Percentiles rank a stretch among this genome's conserved stretches.
These are phyloP conservation scores for Saccharomyces kudriavzevii DNA, from an alignment of 805 yeast species.

Conservation along the genomic window DNA sequence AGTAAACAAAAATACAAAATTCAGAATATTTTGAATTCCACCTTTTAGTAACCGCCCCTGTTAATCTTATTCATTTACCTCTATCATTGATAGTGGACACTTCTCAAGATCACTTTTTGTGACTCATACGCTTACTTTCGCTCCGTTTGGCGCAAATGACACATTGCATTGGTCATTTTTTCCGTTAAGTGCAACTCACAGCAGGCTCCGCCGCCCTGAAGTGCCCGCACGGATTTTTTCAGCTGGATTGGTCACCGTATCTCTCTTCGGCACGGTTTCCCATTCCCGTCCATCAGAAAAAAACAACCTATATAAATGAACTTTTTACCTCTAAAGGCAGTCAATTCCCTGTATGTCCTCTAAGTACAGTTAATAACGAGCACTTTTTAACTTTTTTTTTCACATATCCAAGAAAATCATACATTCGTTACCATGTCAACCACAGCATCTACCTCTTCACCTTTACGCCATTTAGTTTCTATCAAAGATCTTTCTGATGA, in stretches of 20 bases:
- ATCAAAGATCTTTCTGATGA: constrained; percentile 67
- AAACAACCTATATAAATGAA: not conserved
- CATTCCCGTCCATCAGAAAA: not conserved
- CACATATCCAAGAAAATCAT: not conserved
- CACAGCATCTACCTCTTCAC: not conserved
- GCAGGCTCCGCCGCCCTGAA: not conserved
- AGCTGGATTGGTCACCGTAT: constrained; percentile 1
- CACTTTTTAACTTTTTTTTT: not conserved
- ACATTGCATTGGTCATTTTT: not conserved
- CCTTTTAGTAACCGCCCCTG: not conserved
- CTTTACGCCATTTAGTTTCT: constrained; percentile 63
- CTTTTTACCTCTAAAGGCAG: constrained; percentile 1
- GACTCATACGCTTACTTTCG: not conserved
- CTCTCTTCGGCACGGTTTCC: not conserved
- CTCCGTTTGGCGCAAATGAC: not conserved
- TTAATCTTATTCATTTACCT: not conserved
- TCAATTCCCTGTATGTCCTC: constrained; percentile 14
- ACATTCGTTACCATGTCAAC: not conserved
- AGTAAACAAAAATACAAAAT: not conserved
- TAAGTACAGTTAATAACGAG: constrained; percentile 29
- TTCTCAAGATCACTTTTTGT: not conserved
- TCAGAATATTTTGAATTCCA: not conserved
- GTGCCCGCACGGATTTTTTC: not conserved
- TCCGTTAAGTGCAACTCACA: not conserved
- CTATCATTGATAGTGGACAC: not conserved